These are phyloP conservation scores for Fusarium anthophilum DNA, from an alignment of 2,329 filamentous ascomycete genomes.

Conservation along the genomic window DNA sequence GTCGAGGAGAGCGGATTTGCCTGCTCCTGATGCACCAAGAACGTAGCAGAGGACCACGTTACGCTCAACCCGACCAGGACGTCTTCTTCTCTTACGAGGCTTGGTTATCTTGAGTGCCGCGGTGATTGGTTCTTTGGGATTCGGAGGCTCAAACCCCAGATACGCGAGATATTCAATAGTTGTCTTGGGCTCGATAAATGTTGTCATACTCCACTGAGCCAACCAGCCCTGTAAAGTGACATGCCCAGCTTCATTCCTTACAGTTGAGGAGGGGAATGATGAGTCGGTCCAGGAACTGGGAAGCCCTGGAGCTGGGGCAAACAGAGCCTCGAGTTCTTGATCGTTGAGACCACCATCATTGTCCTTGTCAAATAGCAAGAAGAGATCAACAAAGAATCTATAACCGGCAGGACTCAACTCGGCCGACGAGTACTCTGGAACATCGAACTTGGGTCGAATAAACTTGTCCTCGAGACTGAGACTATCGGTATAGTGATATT, in stretches of 20 bases:
- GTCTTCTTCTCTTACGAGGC: slow-evolving; percentile 82
- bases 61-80: slow-evolving; percentile 86
- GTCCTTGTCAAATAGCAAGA: slow-evolving; percentile 94
- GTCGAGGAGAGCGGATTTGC: slow-evolving; percentile 91
- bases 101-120: slow-evolving; percentile 93
- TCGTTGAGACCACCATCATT: slow-evolving; percentile 95
- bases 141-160: slow-evolving; percentile 88
- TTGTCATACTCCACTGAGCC: slow-evolving; percentile 99
- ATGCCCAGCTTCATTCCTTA: slow-evolving; percentile 93
- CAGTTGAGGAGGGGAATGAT: slow-evolving; percentile 91
- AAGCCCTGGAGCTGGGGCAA: slow-evolving; percentile 91
- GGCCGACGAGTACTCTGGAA: slow-evolving; percentile 89
- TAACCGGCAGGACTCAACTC: slow-evolving; percentile 95
- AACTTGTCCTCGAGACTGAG: slow-evolving; percentile 91
- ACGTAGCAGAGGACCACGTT: slow-evolving; percentile 96
- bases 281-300: slow-evolving; percentile 88
- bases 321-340: slow-evolving; percentile 83
- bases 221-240: slow-evolving; percentile 98
- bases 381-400: slow-evolving; percentile 96
- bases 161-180: slow-evolving; percentile 97
- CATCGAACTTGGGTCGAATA: slow-evolving; percentile 91
- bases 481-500: slow-evolving; percentile 96
- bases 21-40: slow-evolving; percentile 83
- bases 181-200: slow-evolving; percentile 93
- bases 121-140: slow-evolving; percentile 79